Evolutionary conservation across 768 basidiomycete species (phyloP), one percentile per base, ranked within the genome.

Genomic region (Lyophyllum shimeji): DNA sequence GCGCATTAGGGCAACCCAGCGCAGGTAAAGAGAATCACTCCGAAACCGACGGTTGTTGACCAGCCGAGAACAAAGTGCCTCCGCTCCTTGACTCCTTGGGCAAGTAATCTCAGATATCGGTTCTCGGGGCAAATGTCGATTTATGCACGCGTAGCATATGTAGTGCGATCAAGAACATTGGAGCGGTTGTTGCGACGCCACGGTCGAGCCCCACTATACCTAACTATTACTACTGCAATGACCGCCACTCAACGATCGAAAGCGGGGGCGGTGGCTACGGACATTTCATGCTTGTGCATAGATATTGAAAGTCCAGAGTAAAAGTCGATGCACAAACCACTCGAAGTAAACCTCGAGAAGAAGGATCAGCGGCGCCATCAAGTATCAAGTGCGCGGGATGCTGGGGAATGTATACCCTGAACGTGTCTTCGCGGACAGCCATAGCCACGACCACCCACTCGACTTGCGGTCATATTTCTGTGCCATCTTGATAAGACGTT

Each of bases 161-260:
- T 21, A 17, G 29, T 29, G 23, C n/a, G 15, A 34, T 37, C 40
- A 15, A 25, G 9, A 50, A 27, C 21, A 13, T 37, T 13, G 5
- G 17, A 40, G 39, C 15, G 3, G 6, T 25, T 45, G 48, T 37
- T 50, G 43, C 31, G 48, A 42, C 54, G 54, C 54, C 54, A 55
- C 54, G 21, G 7, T 39, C 29, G 39, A 40, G 11, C 39, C 11
- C 5, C 46, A 24, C 25, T 7, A 31, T 11, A 24, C 21, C 29
- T 46, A 29, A 9, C 29, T 29, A 29, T 29, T 29, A 29, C 29
- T 29, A 9, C 5, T 9, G n/a, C 9, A 29, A 29, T 29, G 9
- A 9, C 29, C 29, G 4, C 9, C 29, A 29, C 9, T 4, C 29
- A 29, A 29, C 4, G 15, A 37, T 17, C 12, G 12, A 9, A 40